Evolutionary conservation across 495 filamentous ascomycete species (phyloP), one percentile per base, ranked within the genome.

Genomic region (Neurospora terricola): DNA sequence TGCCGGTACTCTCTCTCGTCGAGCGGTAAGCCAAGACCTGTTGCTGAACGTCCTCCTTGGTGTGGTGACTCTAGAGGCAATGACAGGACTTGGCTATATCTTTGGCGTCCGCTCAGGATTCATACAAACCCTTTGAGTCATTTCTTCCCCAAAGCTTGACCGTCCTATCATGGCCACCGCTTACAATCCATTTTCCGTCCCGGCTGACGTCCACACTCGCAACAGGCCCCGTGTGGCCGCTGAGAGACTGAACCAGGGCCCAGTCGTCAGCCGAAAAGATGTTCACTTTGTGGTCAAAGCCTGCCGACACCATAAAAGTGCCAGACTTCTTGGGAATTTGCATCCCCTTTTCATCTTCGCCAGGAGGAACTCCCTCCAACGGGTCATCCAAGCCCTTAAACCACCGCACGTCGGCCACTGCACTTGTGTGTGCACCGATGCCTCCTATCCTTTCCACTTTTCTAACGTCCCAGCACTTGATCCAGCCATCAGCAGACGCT

Each of bases 81-180:
- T 12, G 27, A 70, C 14, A 14, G 12, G 27, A 59, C 10, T 34
- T 8, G 6, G 7, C 12, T 27, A 18, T 8, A 30, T 62, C 3
- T 34, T 14, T 36, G 12, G 7, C 30, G 11, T 72, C 18, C 9
- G n/a, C 54, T 71, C 43, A 48, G 62, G 38, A 69, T 27, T 70
- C 75, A 62, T 77, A 87, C 70, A 87, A 72, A 38, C 82, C 81
- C 70, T 86, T 84, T 18, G 85, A 86, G 83, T 94, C 94, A 74
- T 97, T 94, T 74, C 92, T 88, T 3, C 93, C 94, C 96, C 96
- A 99, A 4, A 99, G 83, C 82, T 98, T 99, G 69, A 98, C 93
- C 2, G 95, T 98, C 18, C 94, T 88, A 82, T 99, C 96, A 79
- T 97, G 92, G 14, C 96, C 95, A 76, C 92, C 91, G 80, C 93